These are phyloP conservation scores for Sporopachydermia lactativora DNA, from an alignment of 805 yeast species.

Conservation along the genomic window DNA sequence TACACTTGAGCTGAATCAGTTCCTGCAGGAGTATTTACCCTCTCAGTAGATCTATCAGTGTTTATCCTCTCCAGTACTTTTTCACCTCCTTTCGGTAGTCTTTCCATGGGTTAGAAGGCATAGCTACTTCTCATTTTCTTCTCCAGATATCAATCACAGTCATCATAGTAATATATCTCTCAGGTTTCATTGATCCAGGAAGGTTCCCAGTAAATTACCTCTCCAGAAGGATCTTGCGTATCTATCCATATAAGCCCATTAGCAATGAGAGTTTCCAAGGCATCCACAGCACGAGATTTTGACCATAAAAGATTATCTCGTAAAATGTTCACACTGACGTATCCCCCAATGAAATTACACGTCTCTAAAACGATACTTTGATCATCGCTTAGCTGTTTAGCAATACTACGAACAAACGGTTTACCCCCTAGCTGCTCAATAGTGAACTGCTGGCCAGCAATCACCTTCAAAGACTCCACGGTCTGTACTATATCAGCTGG, in stretches of 20 bases:
- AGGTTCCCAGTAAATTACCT: conserved; percentile 55
- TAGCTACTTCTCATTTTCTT: too few relatives aligned
- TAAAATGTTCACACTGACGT: conserved; percentile 46
- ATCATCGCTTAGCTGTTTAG: conserved; percentile 51
- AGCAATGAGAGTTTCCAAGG: conserved; percentile 66
- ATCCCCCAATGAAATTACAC: conserved; percentile 62
- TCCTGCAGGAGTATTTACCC: too few relatives aligned
- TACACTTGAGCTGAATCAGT: too few relatives aligned
- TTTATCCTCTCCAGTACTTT: too few relatives aligned
- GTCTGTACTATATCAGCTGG: conserved; percentile 44
- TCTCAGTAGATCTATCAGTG: too few relatives aligned
- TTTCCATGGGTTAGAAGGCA: too few relatives aligned
- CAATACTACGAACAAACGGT: conserved; percentile 46
- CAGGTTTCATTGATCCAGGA: conserved; percentile 39
- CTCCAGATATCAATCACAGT: too few relatives aligned
- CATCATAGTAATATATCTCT: too few relatives aligned
- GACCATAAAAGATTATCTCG: conserved; percentile 73
- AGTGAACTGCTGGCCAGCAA: conserved; percentile 59
- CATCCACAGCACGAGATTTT: conserved; percentile 39
- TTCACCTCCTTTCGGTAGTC: too few relatives aligned
- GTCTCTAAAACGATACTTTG: conserved; percentile 60
- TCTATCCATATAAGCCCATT: conserved; percentile 85
- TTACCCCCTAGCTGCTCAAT: conserved; percentile 42
- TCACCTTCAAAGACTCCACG: conserved; percentile 32
- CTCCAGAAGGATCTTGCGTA: conserved; percentile 27